Evolutionary conservation across 768 basidiomycete genomes (phyloP), one percentile per base, ranked within the genome.

Genomic region (Thelephora ganbajun): DNA sequence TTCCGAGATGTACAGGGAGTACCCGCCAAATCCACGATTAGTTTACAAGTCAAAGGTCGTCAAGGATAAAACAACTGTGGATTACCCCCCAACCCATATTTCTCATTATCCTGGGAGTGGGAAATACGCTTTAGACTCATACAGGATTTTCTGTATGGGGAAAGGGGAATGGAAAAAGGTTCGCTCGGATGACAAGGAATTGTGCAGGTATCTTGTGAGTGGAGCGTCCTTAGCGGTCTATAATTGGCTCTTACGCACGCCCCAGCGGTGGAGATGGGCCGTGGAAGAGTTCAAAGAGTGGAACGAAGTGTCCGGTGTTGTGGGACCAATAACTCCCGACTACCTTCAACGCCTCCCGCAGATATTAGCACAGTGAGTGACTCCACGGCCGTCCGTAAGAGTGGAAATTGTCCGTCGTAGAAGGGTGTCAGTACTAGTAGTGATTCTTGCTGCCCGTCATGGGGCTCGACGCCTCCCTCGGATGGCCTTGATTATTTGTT

Each of bases 181-280:
- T 12, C 63, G 69, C 55, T 82, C 85, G 0, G 57, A 52, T 23
- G 83, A 88, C 57, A 87, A 87, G 61, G 79, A 83, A 49, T 66
- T 88, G 20, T 61, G 77, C 34, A 70, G 71, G 45, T 85, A 80
- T 56, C 56, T 86, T 58, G 84, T 82, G 52, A 52, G 77, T 61
- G n/a, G 30, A 16, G n/a, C 22, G 9, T 14, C 7, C 45, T 12
- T 19, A 16, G 11, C 44, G 35, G 13, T 37, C 5, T 43, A 11
- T n/a, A 14, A 33, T 35, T 26, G 13, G 22, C 41, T 3, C 6
- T 14, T 23, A 42, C 23, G 19, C 18, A 30, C 45, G 16, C 20
- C 41, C n/a, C 50, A 86, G 83, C 74, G 69, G 50, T 86, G 82
- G 83, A 77, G 76, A 58, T 85, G 83, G 83, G 81, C 82, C 1